These are phyloP conservation scores for Reutealis trisperma DNA, from an alignment of 345 rosid genomes.

Conservation along the genomic window DNA sequence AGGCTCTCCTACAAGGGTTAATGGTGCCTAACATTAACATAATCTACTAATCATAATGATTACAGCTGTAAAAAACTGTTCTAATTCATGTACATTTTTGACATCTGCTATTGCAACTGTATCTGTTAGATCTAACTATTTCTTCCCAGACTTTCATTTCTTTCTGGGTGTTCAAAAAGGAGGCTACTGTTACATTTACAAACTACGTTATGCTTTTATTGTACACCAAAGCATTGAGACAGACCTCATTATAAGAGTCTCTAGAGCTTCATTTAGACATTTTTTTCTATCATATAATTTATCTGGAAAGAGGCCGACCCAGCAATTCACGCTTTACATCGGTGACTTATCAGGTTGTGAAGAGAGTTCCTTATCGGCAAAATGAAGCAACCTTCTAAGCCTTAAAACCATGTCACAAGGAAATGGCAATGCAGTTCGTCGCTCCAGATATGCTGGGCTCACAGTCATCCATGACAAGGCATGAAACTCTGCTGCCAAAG, in stretches of 20 bases:
- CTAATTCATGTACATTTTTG: slow-evolving; percentile 28
- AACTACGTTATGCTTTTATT: slow-evolving; percentile 22
- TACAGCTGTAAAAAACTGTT: slow-evolving; percentile 3
- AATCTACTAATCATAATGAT: slow-evolving; percentile 15
- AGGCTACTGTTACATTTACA: slow-evolving; percentile 18
- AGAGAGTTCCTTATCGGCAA: slow-evolving; percentile 65
- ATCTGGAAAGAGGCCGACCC: neutral
- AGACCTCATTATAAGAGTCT: neutral
- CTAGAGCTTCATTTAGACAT: neutral
- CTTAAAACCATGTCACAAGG: slow-evolving; percentile 97
- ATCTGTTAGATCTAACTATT: slow-evolving; percentile 29
- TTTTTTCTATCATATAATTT: neutral
- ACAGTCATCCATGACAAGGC: slow-evolving; percentile 97
- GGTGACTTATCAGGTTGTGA: slow-evolving; percentile 44
- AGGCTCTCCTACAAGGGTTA: neutral
- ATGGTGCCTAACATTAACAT: neutral
- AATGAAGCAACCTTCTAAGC: slow-evolving; percentile 92
- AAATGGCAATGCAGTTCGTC: slow-evolving; percentile 82
- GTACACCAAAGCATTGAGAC: slow-evolving; percentile 21
- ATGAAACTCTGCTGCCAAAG: slow-evolving; percentile 91
- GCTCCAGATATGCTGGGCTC: slow-evolving; percentile 83
- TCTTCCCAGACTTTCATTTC: slow-evolving; percentile 27
- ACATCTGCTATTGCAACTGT: neutral
- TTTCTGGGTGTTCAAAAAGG: slow-evolving; percentile 15
- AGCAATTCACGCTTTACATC: slow-evolving; percentile 17